Conservation (phyloP, 768 basidiomycete genomes). For the Antrodiella citrinella region DNA sequence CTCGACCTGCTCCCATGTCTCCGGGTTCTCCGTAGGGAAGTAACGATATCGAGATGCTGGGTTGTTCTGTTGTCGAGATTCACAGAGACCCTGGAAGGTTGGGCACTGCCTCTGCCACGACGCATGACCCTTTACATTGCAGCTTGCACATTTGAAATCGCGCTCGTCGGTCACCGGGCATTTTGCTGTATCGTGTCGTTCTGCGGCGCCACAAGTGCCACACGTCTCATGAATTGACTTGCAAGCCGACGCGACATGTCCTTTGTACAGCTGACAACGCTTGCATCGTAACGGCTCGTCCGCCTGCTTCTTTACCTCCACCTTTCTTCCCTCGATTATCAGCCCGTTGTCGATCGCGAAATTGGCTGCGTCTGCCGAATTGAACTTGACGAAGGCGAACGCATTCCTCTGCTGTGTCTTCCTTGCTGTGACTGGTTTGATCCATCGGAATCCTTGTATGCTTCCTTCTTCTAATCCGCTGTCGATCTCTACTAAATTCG, state of each 20-base stretch:
- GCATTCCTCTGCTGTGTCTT: slow-evolving; percentile 14
- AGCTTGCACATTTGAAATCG: slow-evolving; percentile 18
- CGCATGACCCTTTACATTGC: slow-evolving; percentile 20
- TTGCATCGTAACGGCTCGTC: slow-evolving; percentile 19
- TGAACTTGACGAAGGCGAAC: slow-evolving; percentile 18
- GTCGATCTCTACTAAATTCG: slow-evolving; percentile 10
- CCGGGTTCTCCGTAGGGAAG: slow-evolving; percentile 5
- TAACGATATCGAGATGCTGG: slow-evolving; percentile 5
- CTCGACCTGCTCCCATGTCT: slow-evolving; percentile 9
- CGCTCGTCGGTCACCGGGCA: slow-evolving; percentile 10
- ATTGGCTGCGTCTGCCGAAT: slow-evolving; percentile 17
- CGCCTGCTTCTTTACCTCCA: slow-evolving; percentile 11
- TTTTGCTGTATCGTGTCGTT: slow-evolving; percentile 14
- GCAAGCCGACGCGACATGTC: slow-evolving; percentile 14
- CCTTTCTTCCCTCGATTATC: slow-evolving; percentile 9
- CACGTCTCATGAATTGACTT: slow-evolving; percentile 6
- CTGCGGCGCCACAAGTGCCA: slow-evolving; percentile 11
- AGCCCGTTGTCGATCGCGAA: slow-evolving; percentile 15
- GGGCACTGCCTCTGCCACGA: slow-evolving; percentile 22
- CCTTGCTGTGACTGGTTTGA: slow-evolving; percentile 18
- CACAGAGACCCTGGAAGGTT: slow-evolving; percentile 1
- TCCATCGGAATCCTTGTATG: slow-evolving; percentile 17
- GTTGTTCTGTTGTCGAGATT: not conserved
- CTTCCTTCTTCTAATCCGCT: slow-evolving; percentile 3
- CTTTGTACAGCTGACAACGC: slow-evolving; percentile 18